Evolutionary conservation across 2,329 filamentous ascomycete genomes (phyloP), one percentile per base, ranked within the genome.

Genomic region (Exophiala alcalophila): DNA sequence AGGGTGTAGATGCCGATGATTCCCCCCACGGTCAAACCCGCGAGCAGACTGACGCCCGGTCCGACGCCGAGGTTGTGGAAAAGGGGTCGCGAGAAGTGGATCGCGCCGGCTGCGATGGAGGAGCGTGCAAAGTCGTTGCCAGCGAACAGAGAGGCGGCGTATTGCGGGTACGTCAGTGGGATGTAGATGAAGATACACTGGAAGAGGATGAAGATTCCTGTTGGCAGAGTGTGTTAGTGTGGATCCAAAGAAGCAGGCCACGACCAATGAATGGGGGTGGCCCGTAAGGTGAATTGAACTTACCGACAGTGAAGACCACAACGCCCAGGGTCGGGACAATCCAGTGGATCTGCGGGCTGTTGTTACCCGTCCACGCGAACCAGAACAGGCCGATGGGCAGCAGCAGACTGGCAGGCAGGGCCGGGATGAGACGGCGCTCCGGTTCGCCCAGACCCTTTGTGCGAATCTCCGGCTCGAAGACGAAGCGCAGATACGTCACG

Each of bases 301-400:
- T 38, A 38, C 47, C 26, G 5, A 59, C 57, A 1, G 58, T 60
- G 54, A 68, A 70, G 47, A 71, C 58, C 10, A 57, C 57, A 4
- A 70, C 60, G 7, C 69, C 69, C 16, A 71, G 59, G 0, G 65
- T 60, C 4, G 53, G 52, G 2, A 65, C 65, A 32, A 65, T 64
- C 66, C 65, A 69, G 44, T 67, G 63, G 12, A 66, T 54, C 20
- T 52, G 40, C 5, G 52, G 50, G 8, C 42, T 46, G 26, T 33
- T 50, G 34, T 51, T 50, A 18, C 47, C 48, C 36, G 59, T 60
- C 54, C 54, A 59, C 7, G 46, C 54, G 10, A 84, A 57, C 27
- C 81, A 56, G 67, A 82, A 81, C 7, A 82, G 66, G 9, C 78
- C 77, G 19, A 78, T 67, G 0, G 76, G 73, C 0, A 77, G 71